These are phyloP conservation scores for Penicillium mononematosum DNA, from an alignment of 495 filamentous ascomycete genomes.

Conservation along the genomic window DNA sequence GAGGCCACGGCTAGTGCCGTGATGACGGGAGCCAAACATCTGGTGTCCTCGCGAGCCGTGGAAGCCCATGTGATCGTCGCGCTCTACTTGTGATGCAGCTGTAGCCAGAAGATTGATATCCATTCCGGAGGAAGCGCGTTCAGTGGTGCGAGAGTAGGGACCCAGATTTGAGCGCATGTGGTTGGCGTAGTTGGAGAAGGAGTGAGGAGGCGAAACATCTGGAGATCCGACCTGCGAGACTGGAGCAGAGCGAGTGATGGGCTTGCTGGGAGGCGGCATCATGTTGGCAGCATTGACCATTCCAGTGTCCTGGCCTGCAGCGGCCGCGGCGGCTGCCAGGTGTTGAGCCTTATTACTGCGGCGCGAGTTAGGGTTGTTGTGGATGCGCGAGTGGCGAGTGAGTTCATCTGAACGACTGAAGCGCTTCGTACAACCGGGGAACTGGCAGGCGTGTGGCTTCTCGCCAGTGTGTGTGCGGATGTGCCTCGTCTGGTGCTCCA, in stretches of 20 bases:
- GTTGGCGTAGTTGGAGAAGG: conserved; percentile 72
- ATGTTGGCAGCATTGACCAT: conserved; percentile 53
- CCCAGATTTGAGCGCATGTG: conserved; percentile 61
- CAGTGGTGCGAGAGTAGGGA: conserved; percentile 59
- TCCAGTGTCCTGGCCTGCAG: conserved; percentile 48
- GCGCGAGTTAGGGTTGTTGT: conserved; percentile 97
- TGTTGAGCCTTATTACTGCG: conserved; percentile 86
- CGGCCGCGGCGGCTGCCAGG: conserved; percentile 54
- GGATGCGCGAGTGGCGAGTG: conserved; percentile 95
- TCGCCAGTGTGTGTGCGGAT: conserved; percentile 98
- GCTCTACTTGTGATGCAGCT: conserved; percentile 84
- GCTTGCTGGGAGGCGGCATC: conserved; percentile 75
- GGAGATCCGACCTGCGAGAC: conserved; percentile 85
- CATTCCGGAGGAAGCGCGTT: conserved; percentile 53
- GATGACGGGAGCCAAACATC: conserved; percentile 59
- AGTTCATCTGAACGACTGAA: conserved; percentile 97
- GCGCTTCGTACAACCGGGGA: conserved; percentile 92
- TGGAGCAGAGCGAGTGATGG: conserved; percentile 81
- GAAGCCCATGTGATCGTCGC: conserved; percentile 60
- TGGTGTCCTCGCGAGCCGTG: conserved; percentile 43
- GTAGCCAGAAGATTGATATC: conserved; percentile 91
- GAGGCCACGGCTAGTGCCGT: conserved; percentile 56
- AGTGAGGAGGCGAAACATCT: conserved; percentile 93
- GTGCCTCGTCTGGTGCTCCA: conserved; percentile 97
- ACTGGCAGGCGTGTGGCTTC: conserved; percentile 95